phyloP scores from a whole-genome alignment of 2,329 filamentous ascomycete genomes.

The Arthrobotrys conoides region DNA sequence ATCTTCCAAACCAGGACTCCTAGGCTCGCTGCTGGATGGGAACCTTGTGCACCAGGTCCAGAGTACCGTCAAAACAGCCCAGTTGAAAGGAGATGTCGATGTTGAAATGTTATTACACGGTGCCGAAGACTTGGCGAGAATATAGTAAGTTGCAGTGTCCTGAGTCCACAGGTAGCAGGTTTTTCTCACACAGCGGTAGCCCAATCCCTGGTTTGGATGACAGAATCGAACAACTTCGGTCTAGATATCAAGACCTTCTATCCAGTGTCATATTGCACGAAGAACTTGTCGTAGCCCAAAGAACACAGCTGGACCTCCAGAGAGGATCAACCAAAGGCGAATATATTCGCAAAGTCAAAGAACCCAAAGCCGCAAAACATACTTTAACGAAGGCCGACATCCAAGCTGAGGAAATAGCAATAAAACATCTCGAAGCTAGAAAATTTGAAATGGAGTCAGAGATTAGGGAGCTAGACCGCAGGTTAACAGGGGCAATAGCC shows the following conservation, averaged over 20 bases:
- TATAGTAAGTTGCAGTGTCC: slow-evolving; percentile 43
- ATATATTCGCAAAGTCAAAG: neutral
- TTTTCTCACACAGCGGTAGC: slow-evolving; percentile 8
- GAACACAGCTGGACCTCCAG: slow-evolving; percentile 53
- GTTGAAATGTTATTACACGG: slow-evolving; percentile 49
- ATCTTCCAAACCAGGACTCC: slow-evolving; percentile 36
- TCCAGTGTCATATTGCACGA: slow-evolving; percentile 50
- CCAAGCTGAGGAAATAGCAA: slow-evolving; percentile 42
- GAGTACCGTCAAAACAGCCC: slow-evolving; percentile 32
- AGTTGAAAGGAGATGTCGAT: slow-evolving; percentile 54
- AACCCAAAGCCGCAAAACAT: neutral
- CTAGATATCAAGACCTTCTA: slow-evolving; percentile 40
- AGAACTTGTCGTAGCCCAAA: slow-evolving; percentile 53
- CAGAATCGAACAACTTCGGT: slow-evolving; percentile 40
- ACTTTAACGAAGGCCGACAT: slow-evolving; percentile 27
- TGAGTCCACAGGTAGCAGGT: neutral
- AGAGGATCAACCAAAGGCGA: slow-evolving; percentile 25
- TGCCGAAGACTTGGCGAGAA: slow-evolving; percentile 46
- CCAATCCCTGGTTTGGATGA: slow-evolving; percentile 50
- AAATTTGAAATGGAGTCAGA: slow-evolving; percentile 48
- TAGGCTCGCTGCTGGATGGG: slow-evolving; percentile 45
- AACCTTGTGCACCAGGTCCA: slow-evolving; percentile 55
- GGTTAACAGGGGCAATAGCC: slow-evolving; percentile 20
- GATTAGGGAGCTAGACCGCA: slow-evolving; percentile 48
- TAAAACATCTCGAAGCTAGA: slow-evolving; percentile 38